Evolutionary conservation across 2,329 filamentous ascomycete species (phyloP), one percentile per base, ranked within the genome.

Genomic region (Paecilomyces variotii): DNA sequence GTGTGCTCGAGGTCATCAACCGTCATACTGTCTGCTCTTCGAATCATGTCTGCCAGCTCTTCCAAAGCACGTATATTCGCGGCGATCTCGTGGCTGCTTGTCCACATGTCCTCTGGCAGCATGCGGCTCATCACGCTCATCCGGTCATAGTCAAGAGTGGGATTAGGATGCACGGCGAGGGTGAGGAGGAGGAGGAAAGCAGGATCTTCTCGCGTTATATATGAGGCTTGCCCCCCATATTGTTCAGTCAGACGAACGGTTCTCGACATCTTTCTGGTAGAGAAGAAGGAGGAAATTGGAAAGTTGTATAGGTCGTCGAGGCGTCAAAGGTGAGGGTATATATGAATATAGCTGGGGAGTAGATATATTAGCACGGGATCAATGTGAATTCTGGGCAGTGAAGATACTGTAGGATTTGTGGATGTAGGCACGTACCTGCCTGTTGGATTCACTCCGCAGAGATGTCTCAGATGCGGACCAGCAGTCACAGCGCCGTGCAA

Each of bases 121-220:
- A 28, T 19, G 6, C 35, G 56, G 49, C 57, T 59, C 19, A 56
- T 28, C n/a, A 26, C 11, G 6, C 57, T 45, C 60, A 61, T 61
- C 2, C 52, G 50, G 12, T n/a, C 28, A 54, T 59, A 57, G 26
- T 59, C 53, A 2, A 57, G 53, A 4, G 34, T 26, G 11, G 59
- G 53, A 9, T 56, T 32, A 6, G 59, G 56, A 14, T 58, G 55
- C 26, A 34, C 50, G 27, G 56, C 51, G 11, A 60, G 34, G 9
- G 35, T 2, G 50, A 60, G 56, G 7, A 54, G 25, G 19, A 60
- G 59, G 5, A 55, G 39, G 11, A 53, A 58, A 4, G 59, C 28
- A 12, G 56, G 50, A 30, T 60, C 59, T 5, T 60, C 39, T 9
- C 39, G 11, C 56, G 56, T 26, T 57, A 49, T n/a, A 57, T 39